Base-by-base conservation (phyloP, 805 yeast genomes). In the Nakazawaea siamensis region DNA sequence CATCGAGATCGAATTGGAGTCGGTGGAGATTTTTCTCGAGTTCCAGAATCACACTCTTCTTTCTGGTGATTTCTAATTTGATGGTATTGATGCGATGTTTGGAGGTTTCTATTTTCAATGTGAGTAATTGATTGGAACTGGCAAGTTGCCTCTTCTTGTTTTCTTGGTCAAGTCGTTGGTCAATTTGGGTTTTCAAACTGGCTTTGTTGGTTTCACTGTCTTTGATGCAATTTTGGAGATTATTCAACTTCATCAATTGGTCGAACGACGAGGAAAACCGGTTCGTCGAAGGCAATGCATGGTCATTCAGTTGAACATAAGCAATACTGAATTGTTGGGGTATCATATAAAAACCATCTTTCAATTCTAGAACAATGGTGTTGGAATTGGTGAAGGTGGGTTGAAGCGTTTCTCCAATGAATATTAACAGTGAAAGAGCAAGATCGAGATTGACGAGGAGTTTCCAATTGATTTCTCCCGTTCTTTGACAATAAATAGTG, bases 231-330 rank as follows among this genome's bases (percentile, higher is more conserved):
- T 51, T 40, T 12, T 60, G 58, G 11, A 60, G 43, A 20, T 62
- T 62, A 33, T 61, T 61, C 39, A 65, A 35, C 34, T 62, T 64
- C 68, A 65, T 61, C 10, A 62, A 51, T 18, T 58, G 60, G 37
- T 64, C 69, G 42, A 56, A 65, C 0, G 60, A 47, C 6, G 35
- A 65, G 52, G 1, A 63, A 51, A 2, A 8, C 31, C 31, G 24
- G 45, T 40, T 24, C 34, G 28, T 13, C 26, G 26, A 24, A 39
- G 18, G 26, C 29, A 13, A 18, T 26, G 6, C 19, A 18, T 27
- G 37, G 23, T 24, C 25, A 16, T 27, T 12, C 27, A 24, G n/a
- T 7, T 27, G 16, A 11, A 8, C 11, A 15, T 16, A 15, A 7
- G 7, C 8, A 12, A 13, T 21, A 6, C 10, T 18, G 21, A 11